phyloP scores from a whole-genome alignment of 2,329 filamentous ascomycete genomes.

The Colletotrichum gigasporum region DNA sequence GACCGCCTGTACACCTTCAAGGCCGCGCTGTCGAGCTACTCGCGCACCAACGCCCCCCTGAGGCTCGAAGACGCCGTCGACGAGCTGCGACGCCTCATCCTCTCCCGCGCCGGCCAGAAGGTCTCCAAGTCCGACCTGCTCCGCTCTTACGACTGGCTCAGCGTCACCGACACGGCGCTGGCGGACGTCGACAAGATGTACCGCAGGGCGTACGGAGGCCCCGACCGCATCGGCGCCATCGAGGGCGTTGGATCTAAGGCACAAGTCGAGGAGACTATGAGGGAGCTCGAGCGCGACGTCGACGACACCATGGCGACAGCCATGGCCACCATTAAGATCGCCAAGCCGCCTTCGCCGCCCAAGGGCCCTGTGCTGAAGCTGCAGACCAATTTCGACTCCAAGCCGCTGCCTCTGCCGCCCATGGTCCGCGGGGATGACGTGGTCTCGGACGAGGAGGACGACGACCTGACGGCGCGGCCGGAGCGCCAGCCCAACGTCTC shows the following conservation, averaged over 20 bases:
- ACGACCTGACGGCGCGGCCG: constrained; percentile 49
- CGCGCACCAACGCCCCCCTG: constrained; percentile 51
- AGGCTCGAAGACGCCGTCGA: constrained; percentile 70
- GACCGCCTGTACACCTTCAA: constrained; percentile 74
- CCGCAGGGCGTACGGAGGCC: constrained; percentile 63
- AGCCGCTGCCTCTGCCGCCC: not conserved
- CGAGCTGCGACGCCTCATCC: constrained; percentile 67
- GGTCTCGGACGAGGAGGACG: constrained; percentile 45
- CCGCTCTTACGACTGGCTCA: constrained; percentile 66
- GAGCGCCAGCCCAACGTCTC: constrained; percentile 37
- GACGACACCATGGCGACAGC: constrained; percentile 18
- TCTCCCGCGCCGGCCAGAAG: constrained; percentile 60
- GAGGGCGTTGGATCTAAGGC: constrained; percentile 44
- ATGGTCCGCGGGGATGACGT: constrained; percentile 26
- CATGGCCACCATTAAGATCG: constrained; percentile 15
- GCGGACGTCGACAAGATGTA: constrained; percentile 66
- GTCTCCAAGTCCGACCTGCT: constrained; percentile 61
- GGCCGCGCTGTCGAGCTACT: constrained; percentile 66
- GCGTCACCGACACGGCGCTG: constrained; percentile 59
- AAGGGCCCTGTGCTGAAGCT: constrained; percentile 48
- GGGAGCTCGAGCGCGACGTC: constrained; percentile 16
- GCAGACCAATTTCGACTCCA: constrained; percentile 52
- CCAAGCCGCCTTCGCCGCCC: constrained; percentile 28
- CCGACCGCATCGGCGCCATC: constrained; percentile 55
- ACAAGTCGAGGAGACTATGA: constrained; percentile 21